Evolutionary conservation across 768 basidiomycete species (phyloP).

Genomic region (Lanmaoa rubissima): DNA sequence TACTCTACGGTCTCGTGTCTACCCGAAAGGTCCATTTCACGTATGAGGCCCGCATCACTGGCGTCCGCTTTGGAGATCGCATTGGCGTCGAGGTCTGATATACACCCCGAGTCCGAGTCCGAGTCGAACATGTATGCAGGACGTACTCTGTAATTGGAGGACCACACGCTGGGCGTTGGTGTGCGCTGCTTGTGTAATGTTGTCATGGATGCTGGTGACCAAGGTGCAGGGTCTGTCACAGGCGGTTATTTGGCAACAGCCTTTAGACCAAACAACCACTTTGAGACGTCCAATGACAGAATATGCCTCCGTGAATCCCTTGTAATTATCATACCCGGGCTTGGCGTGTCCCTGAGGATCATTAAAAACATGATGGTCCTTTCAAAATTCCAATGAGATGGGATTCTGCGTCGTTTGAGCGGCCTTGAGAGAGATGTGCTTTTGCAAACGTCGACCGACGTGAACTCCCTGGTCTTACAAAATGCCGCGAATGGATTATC

Average conservation of each 20-base stretch:
- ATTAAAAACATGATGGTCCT: neutral
- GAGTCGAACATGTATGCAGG: conserved; percentile 11
- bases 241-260: conserved; percentile 12
- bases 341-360: neutral
- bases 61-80: neutral
- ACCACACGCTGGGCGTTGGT: conserved; percentile 21
- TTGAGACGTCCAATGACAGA: neutral
- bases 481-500: neutral
- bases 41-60: conserved; percentile 32
- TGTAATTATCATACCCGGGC: neutral
- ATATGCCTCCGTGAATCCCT: neutral
- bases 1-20: conserved; percentile 62
- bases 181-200: neutral
- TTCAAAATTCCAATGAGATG: neutral
- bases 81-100: neutral
- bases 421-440: neutral
- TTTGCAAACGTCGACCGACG: neutral
- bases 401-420: neutral
- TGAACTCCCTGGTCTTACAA: neutral
- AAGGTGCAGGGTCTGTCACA: neutral
- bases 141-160: conserved; percentile 25
- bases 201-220: neutral
- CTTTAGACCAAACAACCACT: neutral
- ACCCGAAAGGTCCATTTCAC: conserved; percentile 58
- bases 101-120: conserved; percentile 12